phyloP scores from a whole-genome alignment of 768 basidiomycete species.

The Russula olivacea region DNA sequence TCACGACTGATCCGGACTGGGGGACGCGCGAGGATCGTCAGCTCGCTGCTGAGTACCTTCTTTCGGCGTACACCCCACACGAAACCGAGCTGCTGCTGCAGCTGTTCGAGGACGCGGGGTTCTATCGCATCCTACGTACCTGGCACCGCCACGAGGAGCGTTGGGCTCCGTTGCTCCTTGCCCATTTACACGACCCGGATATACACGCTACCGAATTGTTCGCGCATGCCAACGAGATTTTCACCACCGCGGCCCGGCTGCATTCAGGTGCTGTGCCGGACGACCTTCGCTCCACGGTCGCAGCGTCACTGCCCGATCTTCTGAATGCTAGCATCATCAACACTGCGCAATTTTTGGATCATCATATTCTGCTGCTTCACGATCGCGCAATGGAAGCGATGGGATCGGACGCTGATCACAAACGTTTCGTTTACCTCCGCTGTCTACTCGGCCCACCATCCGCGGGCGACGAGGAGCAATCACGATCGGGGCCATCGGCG shows the following conservation, averaged over 20 bases:
- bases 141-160: constrained; percentile 70
- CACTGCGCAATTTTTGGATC: constrained; percentile 71
- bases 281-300: constrained; percentile 50
- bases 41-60: constrained; percentile 86
- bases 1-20: constrained; percentile 68
- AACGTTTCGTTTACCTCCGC: constrained; percentile 72
- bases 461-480: constrained; percentile 36
- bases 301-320: constrained; percentile 57
- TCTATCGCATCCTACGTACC: constrained; percentile 82
- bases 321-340: constrained; percentile 52
- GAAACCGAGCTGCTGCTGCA: constrained; percentile 59
- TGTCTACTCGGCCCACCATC: constrained; percentile 54
- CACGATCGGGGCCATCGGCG: constrained; percentile 35
- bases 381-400: constrained; percentile 51
- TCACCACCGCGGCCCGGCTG: constrained; percentile 41
- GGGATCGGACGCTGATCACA: constrained; percentile 39
- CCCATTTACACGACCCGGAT: constrained; percentile 70
- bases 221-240: constrained; percentile 54
- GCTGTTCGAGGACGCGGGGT: constrained; percentile 77
- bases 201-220: constrained; percentile 58
- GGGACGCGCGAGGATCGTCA: constrained; percentile 91
- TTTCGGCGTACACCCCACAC: constrained; percentile 86
- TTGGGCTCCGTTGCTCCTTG: constrained; percentile 70
- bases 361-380: constrained; percentile 62
- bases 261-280: constrained; percentile 49